Evolutionary conservation across 2,329 filamentous ascomycete species (phyloP), one percentile per base, ranked within the genome.

Genomic region (Coniochaeta sp.): DNA sequence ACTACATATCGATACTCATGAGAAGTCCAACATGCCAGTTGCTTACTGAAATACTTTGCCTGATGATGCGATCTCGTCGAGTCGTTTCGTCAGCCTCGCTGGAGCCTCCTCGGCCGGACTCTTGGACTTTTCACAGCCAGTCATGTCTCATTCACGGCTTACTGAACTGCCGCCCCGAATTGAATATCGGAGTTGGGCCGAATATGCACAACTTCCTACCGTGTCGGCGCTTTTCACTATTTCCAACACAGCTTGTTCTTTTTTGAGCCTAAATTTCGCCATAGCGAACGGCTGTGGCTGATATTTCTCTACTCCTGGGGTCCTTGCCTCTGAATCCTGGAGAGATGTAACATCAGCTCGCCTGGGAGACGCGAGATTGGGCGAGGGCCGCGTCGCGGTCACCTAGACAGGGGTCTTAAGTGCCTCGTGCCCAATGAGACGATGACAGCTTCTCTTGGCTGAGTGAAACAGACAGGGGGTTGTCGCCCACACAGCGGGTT

Each of bases 391-490:
- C 63, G 65, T 66, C 67, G 65, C 65, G 67, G 58, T 59, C 50
- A 26, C 9, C 14, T 1, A 1, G 19, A 58, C 66, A 68, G 66
- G 66, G 66, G 63, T 62, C 24, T 66, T 62, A 68, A 69, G 67
- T 68, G 67, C 38, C 31, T 63, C 57, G 22, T 31, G 19, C 6
- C 68, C 68, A 70, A 70, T 70, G 52, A 60, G 61, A 58, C 2
- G 22, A 11, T 19, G 6, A 16, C 50, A 40, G 40, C 40, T 24
- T 9, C 43, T 47, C 43, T 43, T 62, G 47, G 60, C 57, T 33
- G 56, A 28, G 50, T 54, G 38, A 62, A 61, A 60, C 60, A 62
- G 54, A 60, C 63, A 62, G 59, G 63, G 62, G 31, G 63, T 22
- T 14, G 8, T 26, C 8, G 34, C 14, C 34, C 34, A 12, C 34